Evolutionary conservation across 2,329 filamentous ascomycete species (phyloP), one percentile per base, ranked within the genome.

Genomic region (Aspergillus persii): DNA sequence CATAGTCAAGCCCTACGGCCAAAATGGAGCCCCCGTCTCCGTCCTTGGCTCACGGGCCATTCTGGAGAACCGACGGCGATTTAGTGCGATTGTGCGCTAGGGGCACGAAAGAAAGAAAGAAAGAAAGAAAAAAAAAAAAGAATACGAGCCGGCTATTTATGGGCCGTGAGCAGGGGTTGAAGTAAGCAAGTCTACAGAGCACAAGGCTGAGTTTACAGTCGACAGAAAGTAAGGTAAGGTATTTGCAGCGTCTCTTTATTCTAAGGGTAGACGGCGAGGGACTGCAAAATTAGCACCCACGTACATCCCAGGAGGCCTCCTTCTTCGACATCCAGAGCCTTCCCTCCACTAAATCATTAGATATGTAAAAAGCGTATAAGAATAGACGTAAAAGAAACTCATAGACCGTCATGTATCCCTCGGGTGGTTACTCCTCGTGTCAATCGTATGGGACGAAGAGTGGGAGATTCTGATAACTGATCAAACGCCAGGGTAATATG

Each of bases 351-450:
- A 49, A 44, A 33, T 51, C 60, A 62, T 61, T 61, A 61, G 48
- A 53, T n/a, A 50, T 46, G 29, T 44, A 50, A 52, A 23, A 46
- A 52, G 30, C 26, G 39, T 54, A 48, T 44, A 41, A 30, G 33
- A 57, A 58, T 44, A 53, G 26, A 30, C 54, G 56, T 44, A 53
- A 57, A 23, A 57, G 44, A 59, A 55, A 57, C 58, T 62, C 60
- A 60, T 62, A 52, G 55, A 44, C 54, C 60, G 39, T 62, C 57
- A 62, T 15, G 60, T 51, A 59, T 57, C 29, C 49, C 49, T 48
- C 52, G 52, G 26, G 51, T 49, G 41, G 30, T 27, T 49, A 36
- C 46, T 48, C 41, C 53, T 51, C 60, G 27, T 27, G 52, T 33
- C 36, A n/a, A 39, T 48, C 26, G 54, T 46, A 50, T 47, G 48